Conservation (phyloP, 140 eudicot species). For the Bidens hawaiensis region DNA sequence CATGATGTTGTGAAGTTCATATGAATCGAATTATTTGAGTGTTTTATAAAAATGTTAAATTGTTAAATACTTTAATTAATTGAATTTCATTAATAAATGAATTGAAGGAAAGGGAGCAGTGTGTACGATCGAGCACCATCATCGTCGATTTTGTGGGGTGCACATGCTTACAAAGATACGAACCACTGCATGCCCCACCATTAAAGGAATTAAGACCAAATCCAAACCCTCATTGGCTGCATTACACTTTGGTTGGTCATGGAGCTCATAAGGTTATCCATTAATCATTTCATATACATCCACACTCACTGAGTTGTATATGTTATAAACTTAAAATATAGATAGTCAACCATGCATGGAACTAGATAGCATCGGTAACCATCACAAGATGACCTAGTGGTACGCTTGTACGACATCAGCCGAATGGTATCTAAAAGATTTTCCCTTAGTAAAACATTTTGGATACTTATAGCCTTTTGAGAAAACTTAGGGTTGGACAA, state of each 20-base stretch:
- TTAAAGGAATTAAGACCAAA: conserved; percentile 10
- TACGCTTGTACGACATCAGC: no score
- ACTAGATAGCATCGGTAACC: no score
- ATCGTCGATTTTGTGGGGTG: conserved; percentile 30
- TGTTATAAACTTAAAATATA: no score
- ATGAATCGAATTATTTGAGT: no score
- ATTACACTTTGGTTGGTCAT: conserved; percentile 25
- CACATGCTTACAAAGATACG: conserved; percentile 28
- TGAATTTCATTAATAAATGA: no score
- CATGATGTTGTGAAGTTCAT: background rate
- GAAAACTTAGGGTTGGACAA: no score
- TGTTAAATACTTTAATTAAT: no score
- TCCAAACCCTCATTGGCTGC: conserved; percentile 12
- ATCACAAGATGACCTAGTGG: no score
- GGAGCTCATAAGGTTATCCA: conserved; percentile 6
- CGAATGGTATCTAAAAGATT: no score
- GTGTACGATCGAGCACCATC: conserved; percentile 19
- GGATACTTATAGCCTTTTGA: no score
- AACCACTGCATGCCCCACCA: conserved; percentile 27
- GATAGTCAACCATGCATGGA: no score
- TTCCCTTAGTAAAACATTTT: no score
- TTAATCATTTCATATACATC: background rate
- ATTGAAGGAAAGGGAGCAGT: background rate
- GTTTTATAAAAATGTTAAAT: conserved; percentile 20
- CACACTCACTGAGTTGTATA: background rate